These are phyloP conservation scores for Alloteropsis angusta DNA, from an alignment of 202 grass and related monocot species.

Conservation along the genomic window DNA sequence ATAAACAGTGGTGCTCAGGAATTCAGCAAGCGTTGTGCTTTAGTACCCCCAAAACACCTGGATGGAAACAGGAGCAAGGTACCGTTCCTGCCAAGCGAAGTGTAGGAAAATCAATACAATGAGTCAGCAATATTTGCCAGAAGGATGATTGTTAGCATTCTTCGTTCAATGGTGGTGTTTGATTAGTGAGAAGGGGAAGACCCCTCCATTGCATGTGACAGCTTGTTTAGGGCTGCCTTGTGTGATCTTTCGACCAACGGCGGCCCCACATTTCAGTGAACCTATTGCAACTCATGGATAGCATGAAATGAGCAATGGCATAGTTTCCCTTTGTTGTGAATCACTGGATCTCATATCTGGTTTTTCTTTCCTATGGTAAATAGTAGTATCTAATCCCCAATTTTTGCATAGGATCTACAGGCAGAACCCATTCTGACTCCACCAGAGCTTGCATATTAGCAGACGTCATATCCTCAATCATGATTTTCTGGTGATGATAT, in stretches of 20 bases:
- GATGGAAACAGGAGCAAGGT: not conserved
- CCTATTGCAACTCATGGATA: too few relatives aligned
- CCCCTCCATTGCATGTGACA: not conserved
- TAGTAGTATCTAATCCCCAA: too few relatives aligned
- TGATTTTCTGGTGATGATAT: too few relatives aligned
- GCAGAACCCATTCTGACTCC: too few relatives aligned
- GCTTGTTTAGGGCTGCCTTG: not conserved
- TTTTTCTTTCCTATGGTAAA: too few relatives aligned
- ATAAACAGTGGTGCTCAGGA: not conserved
- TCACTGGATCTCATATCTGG: not conserved
- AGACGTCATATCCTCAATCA: too few relatives aligned
- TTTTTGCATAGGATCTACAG: too few relatives aligned
- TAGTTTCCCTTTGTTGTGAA: not conserved
- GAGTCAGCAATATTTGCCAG: not conserved
- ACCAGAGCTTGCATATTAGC: too few relatives aligned
- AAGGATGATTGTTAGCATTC: not conserved
- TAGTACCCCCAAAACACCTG: not conserved
- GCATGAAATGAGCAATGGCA: not conserved
- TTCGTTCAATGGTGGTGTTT: not conserved
- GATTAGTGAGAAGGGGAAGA: not conserved
- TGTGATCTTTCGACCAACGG: not conserved
- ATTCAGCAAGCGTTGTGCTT: not conserved
- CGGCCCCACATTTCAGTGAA: too few relatives aligned
- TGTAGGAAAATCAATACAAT: not conserved
- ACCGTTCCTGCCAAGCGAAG: not conserved